These are phyloP conservation scores for Cytospora schulzeri DNA, from an alignment of 2,329 filamentous ascomycete species.

Conservation along the genomic window DNA sequence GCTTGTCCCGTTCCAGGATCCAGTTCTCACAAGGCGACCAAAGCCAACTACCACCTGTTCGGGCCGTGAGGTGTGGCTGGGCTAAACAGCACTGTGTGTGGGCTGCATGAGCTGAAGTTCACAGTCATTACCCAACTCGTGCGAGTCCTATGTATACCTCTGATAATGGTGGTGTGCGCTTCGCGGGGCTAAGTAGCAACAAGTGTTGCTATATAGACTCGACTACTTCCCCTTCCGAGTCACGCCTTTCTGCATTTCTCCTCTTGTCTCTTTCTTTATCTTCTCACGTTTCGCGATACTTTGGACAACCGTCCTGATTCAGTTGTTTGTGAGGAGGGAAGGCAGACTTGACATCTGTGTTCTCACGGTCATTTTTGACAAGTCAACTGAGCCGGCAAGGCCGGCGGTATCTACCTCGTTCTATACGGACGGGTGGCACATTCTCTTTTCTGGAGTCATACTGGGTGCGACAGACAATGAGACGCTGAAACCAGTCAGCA, in stretches of 20 bases:
- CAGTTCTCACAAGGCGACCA: slow-evolving; percentile 21
- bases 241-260: neutral
- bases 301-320: slow-evolving; percentile 2
- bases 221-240: neutral
- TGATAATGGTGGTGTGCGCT: slow-evolving; percentile 21
- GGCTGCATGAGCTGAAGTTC: slow-evolving; percentile 15
- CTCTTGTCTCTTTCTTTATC: slow-evolving; percentile 4
- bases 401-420: slow-evolving; percentile 32
- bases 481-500: slow-evolving; percentile 5
- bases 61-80: slow-evolving; percentile 25
- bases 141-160: slow-evolving; percentile 21
- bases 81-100: slow-evolving; percentile 23
- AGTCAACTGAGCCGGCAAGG: slow-evolving; percentile 36
- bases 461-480: slow-evolving; percentile 14
- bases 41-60: slow-evolving; percentile 13
- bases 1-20: slow-evolving; percentile 6
- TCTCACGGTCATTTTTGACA: slow-evolving; percentile 25
- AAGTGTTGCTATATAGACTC: slow-evolving; percentile 16
- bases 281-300: slow-evolving; percentile 4
- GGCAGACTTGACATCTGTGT: slow-evolving; percentile 26
- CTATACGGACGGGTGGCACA: slow-evolving; percentile 20
- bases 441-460: slow-evolving; percentile 21
- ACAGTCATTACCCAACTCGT: slow-evolving; percentile 7
- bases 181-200: slow-evolving; percentile 22
- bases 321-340: slow-evolving; percentile 14